Conservation (phyloP, 768 basidiomycete genomes). For the Neoboletus magnificus region DNA sequence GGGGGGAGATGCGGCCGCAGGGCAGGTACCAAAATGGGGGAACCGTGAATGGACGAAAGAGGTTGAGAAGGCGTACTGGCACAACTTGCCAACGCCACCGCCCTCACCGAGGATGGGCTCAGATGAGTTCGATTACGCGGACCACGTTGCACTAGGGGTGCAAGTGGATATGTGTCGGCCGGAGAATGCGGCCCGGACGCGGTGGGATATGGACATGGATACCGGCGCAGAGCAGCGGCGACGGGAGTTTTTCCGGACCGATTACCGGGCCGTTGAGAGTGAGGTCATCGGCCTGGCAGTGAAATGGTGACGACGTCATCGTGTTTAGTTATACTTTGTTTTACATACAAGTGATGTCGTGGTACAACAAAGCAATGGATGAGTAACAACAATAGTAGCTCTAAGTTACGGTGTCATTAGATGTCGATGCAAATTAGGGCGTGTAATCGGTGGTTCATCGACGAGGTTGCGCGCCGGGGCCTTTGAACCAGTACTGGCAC, state of each 20-base stretch:
- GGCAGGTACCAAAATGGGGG: conserved; percentile 68
- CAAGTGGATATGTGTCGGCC: conserved; percentile 41
- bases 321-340: background rate
- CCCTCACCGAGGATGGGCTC: conserved; percentile 33
- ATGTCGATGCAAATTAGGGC: conserved; percentile 10
- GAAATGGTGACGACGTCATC: conserved; percentile 52
- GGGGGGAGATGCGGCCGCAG: background rate
- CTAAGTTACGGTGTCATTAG: conserved; percentile 29
- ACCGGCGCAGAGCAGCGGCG: conserved; percentile 42
- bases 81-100: conserved; percentile 44
- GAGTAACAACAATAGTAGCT: conserved; percentile 24
- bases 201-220: conserved; percentile 41
- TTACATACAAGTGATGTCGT: conserved; percentile 15
- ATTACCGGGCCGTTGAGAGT: conserved; percentile 82
- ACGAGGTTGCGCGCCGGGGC: conserved; percentile 41
- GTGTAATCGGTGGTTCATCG: conserved; percentile 22
- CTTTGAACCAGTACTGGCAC: conserved; percentile 58
- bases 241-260: conserved; percentile 62
- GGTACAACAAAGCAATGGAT: conserved; percentile 22
- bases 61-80: conserved; percentile 87
- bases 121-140: conserved; percentile 24
- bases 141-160: conserved; percentile 38
- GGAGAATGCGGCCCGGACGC: conserved; percentile 26
- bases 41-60: conserved; percentile 77
- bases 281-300: conserved; percentile 76